phyloP scores from a whole-genome alignment of 768 basidiomycete genomes.

The Postia placenta region DNA sequence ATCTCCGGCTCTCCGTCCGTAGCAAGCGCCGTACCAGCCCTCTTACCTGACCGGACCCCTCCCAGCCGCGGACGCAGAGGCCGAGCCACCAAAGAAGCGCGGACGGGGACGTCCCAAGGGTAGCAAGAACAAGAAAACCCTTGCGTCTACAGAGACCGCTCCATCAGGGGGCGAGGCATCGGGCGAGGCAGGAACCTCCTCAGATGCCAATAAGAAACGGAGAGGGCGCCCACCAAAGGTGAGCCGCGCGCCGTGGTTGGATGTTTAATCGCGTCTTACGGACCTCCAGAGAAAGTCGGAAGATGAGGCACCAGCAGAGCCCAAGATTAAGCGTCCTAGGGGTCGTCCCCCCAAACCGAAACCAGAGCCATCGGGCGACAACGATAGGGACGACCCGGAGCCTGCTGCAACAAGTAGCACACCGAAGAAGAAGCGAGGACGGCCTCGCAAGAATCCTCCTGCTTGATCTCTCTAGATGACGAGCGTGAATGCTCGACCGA shows the following conservation, averaged over 20 bases:
- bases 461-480: conserved; percentile 1
- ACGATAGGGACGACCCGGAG: conserved; percentile 14
- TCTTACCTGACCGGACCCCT: conserved; percentile 7
- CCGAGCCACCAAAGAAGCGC: conserved; percentile 51
- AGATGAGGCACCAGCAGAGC: conserved; percentile 35
- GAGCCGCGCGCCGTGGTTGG: too few species aligned
- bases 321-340: conserved; percentile 17
- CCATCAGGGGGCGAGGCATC: conserved; percentile 20
- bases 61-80: conserved; percentile 31
- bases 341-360: conserved; percentile 24
- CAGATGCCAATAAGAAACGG: conserved; percentile 33
- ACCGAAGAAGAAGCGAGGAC: conserved; percentile 50
- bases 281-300: conserved; percentile 32
- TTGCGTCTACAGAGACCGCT: conserved; percentile 26
- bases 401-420: conserved; percentile 3
- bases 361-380: conserved; percentile 17
- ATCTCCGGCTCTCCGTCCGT: conserved; percentile 17
- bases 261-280: too few species aligned
- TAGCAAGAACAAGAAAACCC: conserved; percentile 66
- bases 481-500: too few species aligned
- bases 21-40: conserved; percentile 18
- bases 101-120: conserved; percentile 87
- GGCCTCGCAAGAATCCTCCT: conserved; percentile 52
- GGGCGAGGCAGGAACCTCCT: conserved; percentile 12
- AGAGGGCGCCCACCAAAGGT: conserved; percentile 51